Evolutionary conservation across 352 stramenopile species (phyloP).

Genomic region (Globisporangium spinosum): DNA sequence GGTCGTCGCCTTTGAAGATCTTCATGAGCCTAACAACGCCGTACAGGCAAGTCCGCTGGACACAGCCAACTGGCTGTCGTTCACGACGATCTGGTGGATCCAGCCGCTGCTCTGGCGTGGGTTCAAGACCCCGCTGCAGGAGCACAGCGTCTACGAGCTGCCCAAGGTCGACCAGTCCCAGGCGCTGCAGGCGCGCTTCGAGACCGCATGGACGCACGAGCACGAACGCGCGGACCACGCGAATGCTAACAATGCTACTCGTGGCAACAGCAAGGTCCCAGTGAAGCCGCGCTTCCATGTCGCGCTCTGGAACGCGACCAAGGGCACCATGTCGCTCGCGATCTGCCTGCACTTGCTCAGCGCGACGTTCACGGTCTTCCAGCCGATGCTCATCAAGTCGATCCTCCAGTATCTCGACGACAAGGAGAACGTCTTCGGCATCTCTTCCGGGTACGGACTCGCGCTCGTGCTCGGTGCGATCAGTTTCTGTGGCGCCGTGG

Average conservation of each 20-base stretch:
- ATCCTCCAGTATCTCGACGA: slow-evolving; percentile 44
- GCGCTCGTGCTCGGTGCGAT: slow-evolving; percentile 32
- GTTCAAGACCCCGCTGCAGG: slow-evolving; percentile 30
- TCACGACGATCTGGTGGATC: slow-evolving; percentile 56
- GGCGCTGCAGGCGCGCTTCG: slow-evolving; percentile 38
- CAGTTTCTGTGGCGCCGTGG: slow-evolving; percentile 41
- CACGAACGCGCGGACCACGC: neutral
- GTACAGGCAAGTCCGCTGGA: slow-evolving; percentile 32
- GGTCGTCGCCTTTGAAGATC: neutral
- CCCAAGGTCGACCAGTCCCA: slow-evolving; percentile 36
- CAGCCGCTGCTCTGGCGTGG: slow-evolving; percentile 37
- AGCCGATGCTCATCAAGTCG: slow-evolving; percentile 60
- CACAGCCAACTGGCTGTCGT: slow-evolving; percentile 33
- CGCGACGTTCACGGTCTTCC: slow-evolving; percentile 31
- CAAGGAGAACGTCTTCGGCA: slow-evolving; percentile 34
- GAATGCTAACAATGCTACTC: neutral
- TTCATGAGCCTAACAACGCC: neutral
- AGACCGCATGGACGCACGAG: slow-evolving; percentile 33
- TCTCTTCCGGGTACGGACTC: slow-evolving; percentile 45
- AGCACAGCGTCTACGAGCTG: slow-evolving; percentile 41
- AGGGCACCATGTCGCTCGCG: slow-evolving; percentile 30
- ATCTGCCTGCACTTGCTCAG: slow-evolving; percentile 37
- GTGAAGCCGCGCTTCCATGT: slow-evolving; percentile 33
- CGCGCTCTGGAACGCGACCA: slow-evolving; percentile 46
- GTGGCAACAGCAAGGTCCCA: neutral